Evolutionary conservation across 2,329 filamentous ascomycete species (phyloP).

Genomic region (Chaetothyriales sp.): DNA sequence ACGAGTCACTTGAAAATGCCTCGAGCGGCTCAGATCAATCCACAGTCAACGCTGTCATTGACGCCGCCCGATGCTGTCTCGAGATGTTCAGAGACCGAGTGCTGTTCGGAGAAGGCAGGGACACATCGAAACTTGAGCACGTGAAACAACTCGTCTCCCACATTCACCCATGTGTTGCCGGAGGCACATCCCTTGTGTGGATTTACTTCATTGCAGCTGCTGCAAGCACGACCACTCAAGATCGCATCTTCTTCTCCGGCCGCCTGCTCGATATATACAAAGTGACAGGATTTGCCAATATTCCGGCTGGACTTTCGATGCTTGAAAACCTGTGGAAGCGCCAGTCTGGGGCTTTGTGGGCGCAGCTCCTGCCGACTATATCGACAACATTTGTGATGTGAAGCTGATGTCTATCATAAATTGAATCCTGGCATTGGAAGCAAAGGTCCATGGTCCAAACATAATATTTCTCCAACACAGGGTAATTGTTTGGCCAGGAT

Average conservation of each 20-base stretch:
- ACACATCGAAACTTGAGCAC: not conserved
- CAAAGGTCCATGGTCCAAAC: too few species aligned
- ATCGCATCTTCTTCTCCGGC: conserved; percentile 24
- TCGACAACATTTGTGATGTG: not conserved
- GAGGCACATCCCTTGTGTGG: conserved; percentile 23
- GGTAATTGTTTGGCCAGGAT: too few species aligned
- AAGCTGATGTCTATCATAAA: too few species aligned
- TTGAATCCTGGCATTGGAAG: too few species aligned
- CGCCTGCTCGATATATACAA: conserved; percentile 20
- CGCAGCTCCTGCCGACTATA: not conserved
- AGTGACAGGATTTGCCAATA: conserved; percentile 26
- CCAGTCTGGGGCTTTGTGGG: not conserved
- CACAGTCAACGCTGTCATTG: not conserved
- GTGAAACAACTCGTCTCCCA: not conserved
- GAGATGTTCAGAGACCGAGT: conserved; percentile 16
- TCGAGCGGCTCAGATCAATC: not conserved
- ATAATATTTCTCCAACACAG: too few species aligned
- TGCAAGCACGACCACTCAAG: conserved; percentile 23
- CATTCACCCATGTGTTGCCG: not conserved
- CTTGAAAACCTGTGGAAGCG: conserved; percentile 24
- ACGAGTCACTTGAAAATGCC: too few species aligned
- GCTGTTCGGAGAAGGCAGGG: conserved; percentile 4
- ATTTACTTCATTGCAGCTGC: conserved; percentile 28
- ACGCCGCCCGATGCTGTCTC: conserved; percentile 5
- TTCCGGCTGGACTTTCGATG: conserved; percentile 23